A percentile compares a stretch with the other conserved stretches of the same genome.
phyloP scores from a whole-genome alignment of 176 grass and related monocot genomes.

The Cenchrus americanus region DNA sequence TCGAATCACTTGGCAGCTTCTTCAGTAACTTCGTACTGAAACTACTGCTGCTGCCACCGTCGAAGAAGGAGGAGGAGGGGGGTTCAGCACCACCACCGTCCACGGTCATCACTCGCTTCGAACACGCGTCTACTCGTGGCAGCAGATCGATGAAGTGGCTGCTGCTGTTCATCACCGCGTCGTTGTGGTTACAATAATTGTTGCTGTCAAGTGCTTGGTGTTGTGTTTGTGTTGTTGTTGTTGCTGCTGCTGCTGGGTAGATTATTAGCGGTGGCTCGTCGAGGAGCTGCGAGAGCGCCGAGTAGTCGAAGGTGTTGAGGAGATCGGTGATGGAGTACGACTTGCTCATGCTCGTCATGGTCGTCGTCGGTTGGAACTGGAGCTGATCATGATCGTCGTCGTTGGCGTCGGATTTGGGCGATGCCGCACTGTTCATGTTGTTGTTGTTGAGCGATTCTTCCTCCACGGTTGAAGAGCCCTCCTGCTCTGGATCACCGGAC shows the following conservation, averaged over 20 bases:
- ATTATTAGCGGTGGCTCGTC: conserved; percentile 19
- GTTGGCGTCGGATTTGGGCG: conserved; percentile 13
- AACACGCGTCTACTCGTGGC: not conserved
- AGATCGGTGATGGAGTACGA: conserved; percentile 65
- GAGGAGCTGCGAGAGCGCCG: conserved; percentile 48
- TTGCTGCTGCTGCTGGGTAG: no score
- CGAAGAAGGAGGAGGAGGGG: conserved; percentile 2
- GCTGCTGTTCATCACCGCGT: not conserved
- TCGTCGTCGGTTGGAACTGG: not conserved
- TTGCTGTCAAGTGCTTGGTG: not conserved
- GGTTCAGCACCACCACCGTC: not conserved
- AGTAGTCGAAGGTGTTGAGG: conserved; percentile 53
- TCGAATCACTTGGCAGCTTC: not conserved
- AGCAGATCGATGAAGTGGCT: not conserved
- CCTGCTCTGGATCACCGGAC: conserved; percentile 40
- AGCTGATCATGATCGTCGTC: not conserved
- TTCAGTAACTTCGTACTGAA: not conserved
- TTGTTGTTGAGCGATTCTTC: conserved; percentile 16
- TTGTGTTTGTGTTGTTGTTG: conserved; percentile 8
- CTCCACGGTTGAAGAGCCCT: conserved; percentile 46
- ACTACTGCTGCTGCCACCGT: not conserved
- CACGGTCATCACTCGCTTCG: not conserved
- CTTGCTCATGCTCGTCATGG: conserved; percentile 21
- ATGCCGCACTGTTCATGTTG: not conserved
- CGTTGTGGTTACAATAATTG: not conserved